These are phyloP conservation scores for Hyaloscypha finlandica DNA, from an alignment of 495 filamentous ascomycete species.

Conservation along the genomic window DNA sequence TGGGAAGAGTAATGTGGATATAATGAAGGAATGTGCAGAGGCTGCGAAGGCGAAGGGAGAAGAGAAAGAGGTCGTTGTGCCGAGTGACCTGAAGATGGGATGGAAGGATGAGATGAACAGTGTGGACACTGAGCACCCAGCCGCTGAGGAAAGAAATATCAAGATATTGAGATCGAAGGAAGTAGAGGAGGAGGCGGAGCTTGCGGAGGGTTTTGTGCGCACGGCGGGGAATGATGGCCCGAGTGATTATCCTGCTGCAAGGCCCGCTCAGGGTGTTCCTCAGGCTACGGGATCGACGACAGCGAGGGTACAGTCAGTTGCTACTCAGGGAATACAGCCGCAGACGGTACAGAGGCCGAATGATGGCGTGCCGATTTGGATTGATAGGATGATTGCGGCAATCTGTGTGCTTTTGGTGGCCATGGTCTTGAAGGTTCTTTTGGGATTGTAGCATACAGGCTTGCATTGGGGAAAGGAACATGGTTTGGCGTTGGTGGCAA, in stretches of 20 bases:
- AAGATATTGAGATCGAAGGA: background rate
- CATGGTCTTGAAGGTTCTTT: conserved; percentile 50
- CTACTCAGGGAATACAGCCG: background rate
- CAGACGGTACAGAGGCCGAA: conserved; percentile 24
- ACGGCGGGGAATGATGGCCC: conserved; percentile 37
- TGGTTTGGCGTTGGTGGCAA: background rate
- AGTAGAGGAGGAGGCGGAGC: conserved; percentile 37
- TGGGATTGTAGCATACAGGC: conserved; percentile 22
- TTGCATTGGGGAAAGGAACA: background rate
- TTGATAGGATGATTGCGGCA: conserved; percentile 60
- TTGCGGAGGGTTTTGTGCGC: conserved; percentile 51
- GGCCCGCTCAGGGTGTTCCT: conserved; percentile 37
- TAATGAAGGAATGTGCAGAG: conserved; percentile 67
- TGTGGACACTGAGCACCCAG: conserved; percentile 27
- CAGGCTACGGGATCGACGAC: conserved; percentile 26
- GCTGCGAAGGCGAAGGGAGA: conserved; percentile 50
- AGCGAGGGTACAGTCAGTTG: background rate
- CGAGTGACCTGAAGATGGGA: conserved; percentile 59
- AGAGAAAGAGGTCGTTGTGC: conserved; percentile 47
- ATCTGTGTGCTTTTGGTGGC: conserved; percentile 52
- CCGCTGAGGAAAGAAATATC: background rate
- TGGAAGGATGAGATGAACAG: conserved; percentile 51
- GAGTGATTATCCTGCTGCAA: conserved; percentile 37
- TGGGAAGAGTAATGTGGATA: conserved; percentile 66
- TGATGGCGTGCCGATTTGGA: conserved; percentile 54